These are phyloP conservation scores for Auricularia heimuer DNA, from an alignment of 768 basidiomycete genomes.

Conservation along the genomic window DNA sequence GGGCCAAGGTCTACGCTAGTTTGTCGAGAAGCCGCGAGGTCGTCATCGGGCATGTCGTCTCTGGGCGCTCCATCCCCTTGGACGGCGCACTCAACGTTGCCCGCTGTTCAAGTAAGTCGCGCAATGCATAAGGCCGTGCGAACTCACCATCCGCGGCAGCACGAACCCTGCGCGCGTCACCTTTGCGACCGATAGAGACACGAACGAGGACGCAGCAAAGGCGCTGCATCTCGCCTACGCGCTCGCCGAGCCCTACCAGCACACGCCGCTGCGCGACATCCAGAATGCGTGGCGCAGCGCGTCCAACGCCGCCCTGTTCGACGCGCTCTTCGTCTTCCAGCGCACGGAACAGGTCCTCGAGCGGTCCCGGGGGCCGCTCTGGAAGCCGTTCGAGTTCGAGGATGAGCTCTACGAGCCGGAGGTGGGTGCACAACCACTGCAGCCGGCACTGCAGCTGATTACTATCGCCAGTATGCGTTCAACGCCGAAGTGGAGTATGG, in stretches of 20 bases:
- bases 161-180: conserved; percentile 35
- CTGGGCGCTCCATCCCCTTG: conserved; percentile 28
- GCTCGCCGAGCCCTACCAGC: conserved; percentile 33
- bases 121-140: background rate
- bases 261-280: conserved; percentile 34
- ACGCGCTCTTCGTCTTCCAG: conserved; percentile 38
- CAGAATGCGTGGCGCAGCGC: conserved; percentile 18
- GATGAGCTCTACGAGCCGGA: conserved; percentile 16
- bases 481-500: conserved; percentile 33
- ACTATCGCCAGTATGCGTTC: conserved; percentile 29
- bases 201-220: conserved; percentile 27
- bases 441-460: background rate
- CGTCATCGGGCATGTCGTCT: conserved; percentile 38
- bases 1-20: conserved; percentile 18
- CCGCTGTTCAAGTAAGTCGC: conserved; percentile 31
- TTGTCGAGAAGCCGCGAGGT: conserved; percentile 22
- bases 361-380: conserved; percentile 7
- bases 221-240: conserved; percentile 30
- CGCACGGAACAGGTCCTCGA: conserved; percentile 12
- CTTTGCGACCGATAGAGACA: conserved; percentile 14
- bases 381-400: conserved; percentile 15
- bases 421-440: conserved; percentile 18
- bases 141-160: conserved; percentile 16
- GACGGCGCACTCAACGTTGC: conserved; percentile 33
- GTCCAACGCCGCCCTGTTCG: conserved; percentile 27